Conservation (phyloP, 1,139 yeast genomes). For the Cylindricascospora bacillispora region DNA sequence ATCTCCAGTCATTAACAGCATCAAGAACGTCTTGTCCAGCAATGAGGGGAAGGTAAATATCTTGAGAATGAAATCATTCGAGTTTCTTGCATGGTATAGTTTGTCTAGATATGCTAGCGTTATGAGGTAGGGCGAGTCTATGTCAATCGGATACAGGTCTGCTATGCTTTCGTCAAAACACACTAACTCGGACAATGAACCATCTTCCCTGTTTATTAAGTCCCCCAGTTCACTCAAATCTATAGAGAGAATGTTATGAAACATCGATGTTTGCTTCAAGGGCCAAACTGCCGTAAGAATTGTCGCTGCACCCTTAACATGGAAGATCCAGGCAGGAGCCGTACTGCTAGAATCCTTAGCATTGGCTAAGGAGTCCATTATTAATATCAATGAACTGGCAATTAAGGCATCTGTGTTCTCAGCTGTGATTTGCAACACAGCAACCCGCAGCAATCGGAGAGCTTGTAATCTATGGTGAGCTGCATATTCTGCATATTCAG, state of each 20-base stretch:
- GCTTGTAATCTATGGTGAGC: slow-evolving; percentile 85
- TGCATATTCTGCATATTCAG: slow-evolving; percentile 70
- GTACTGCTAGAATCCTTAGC: slow-evolving; percentile 29
- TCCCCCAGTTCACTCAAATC: slow-evolving; percentile 74
- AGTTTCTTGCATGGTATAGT: slow-evolving; percentile 66
- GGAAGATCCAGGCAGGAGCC: slow-evolving; percentile 83
- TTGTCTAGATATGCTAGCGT: slow-evolving; percentile 81
- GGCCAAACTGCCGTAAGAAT: slow-evolving; percentile 96
- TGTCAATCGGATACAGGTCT: slow-evolving; percentile 76
- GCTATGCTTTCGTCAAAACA: slow-evolving; percentile 81
- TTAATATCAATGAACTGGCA: slow-evolving; percentile 76
- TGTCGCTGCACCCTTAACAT: slow-evolving; percentile 94
- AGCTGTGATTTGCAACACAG: slow-evolving; percentile 67
- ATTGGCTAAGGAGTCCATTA: slow-evolving; percentile 88
- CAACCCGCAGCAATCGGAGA: slow-evolving; percentile 63
- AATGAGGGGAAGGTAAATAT: slow-evolving; percentile 92
- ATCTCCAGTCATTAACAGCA: slow-evolving; percentile 76
- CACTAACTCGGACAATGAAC: slow-evolving; percentile 44
- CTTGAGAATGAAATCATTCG: slow-evolving; percentile 73
- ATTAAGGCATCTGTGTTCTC: slow-evolving; percentile 88
- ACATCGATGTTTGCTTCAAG: slow-evolving; percentile 62
- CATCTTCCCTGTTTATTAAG: slow-evolving; percentile 37
- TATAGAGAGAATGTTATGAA: slow-evolving; percentile 62
- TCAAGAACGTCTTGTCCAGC: slow-evolving; percentile 64
- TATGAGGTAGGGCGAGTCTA: slow-evolving; percentile 71